phyloP scores from a whole-genome alignment of 495 filamentous ascomycete species.

The Staphylotrichum longicolle region DNA sequence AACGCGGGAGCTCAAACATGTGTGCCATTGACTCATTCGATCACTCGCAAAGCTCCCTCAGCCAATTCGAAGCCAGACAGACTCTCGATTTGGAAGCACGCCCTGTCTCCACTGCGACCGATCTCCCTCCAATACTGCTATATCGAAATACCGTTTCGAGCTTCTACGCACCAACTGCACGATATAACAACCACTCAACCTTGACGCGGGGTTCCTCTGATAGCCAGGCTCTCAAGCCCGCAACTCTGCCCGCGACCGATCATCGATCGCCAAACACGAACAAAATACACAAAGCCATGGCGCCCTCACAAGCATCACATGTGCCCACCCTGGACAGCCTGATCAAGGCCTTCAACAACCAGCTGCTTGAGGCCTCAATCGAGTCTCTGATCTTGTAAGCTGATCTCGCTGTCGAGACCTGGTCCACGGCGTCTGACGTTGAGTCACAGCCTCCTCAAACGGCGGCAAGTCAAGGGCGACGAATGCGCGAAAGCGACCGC shows the following conservation, averaged over 20 bases:
- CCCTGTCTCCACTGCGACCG: neutral
- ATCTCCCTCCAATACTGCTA: too few relatives aligned
- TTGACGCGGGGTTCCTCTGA: neutral
- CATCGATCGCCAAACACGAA: neutral
- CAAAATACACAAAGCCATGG: constrained; percentile 33
- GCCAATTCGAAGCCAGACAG: neutral
- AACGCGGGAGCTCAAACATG: constrained; percentile 7
- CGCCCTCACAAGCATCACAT: constrained; percentile 43
- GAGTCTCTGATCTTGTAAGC: constrained; percentile 76
- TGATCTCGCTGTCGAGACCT: neutral
- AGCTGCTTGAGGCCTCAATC: constrained; percentile 62
- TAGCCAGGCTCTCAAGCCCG: too few relatives aligned
- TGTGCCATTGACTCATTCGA: constrained; percentile 19
- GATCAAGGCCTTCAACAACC: constrained; percentile 61
- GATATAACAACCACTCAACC: too few relatives aligned
- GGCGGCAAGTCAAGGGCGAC: constrained; percentile 81
- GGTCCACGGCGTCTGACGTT: constrained; percentile 10
- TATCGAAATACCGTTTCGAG: too few relatives aligned
- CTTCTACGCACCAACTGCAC: too few relatives aligned
- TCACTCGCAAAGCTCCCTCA: too few relatives aligned
- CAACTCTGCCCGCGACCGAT: neutral
- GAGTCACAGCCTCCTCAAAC: constrained; percentile 70
- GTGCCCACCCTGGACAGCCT: constrained; percentile 72
- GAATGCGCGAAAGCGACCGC: constrained; percentile 89
- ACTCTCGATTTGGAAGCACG: neutral